Base-by-base conservation (phyloP, 2,329 filamentous ascomycete species). In the Scortechinia acanthostroma region DNA sequence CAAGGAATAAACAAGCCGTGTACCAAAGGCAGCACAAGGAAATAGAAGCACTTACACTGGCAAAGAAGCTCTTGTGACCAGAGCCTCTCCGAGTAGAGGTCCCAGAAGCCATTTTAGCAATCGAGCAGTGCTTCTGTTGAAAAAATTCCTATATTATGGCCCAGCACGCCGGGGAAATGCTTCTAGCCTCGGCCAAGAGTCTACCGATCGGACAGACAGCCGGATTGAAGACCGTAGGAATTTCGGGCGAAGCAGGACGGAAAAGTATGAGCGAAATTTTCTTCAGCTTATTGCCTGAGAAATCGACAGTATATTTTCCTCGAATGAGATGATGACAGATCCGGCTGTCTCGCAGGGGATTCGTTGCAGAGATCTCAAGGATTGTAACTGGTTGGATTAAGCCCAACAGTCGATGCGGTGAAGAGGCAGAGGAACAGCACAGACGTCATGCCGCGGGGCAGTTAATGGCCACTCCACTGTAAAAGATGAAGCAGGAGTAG, bases 1-100 rank as follows among this genome's bases (percentile, higher is more conserved):
- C n/a, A 30, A 30, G 25, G 10, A 30, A 30, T 10, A 30, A 30
- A n/a, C 25, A 30, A 22, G 23, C 45, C 35, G 20, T 21, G 46
- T 21, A 33, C 44, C 21, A 23, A 20, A 44, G 15, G 10, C 21
- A 47, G 25, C 19, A 6, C 23, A 44, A 47, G 42, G 44, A 44
- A 37, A 45, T 40, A 37, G 22, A 42, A 28, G 21, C 33, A 60
- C 60, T 59, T 52, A 63, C 60, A 49, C 56, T 58, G 37, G 58
- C 58, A 50, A 58, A 61, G 45, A 57, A 63, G 48, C 54, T 61
- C 50, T 60, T 61, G 50, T 56, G 54, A n/a, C 56, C 56, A 35
- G 56, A 57, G 42, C 56, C 55, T 46, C 56, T 53, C 40, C 54
- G 57, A 45, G 53, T 51, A 37, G 53, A 53, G 37, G 46, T 46